Conservation (phyloP, 2,329 filamentous ascomycete species). For the Chaetomium sp. region DNA sequence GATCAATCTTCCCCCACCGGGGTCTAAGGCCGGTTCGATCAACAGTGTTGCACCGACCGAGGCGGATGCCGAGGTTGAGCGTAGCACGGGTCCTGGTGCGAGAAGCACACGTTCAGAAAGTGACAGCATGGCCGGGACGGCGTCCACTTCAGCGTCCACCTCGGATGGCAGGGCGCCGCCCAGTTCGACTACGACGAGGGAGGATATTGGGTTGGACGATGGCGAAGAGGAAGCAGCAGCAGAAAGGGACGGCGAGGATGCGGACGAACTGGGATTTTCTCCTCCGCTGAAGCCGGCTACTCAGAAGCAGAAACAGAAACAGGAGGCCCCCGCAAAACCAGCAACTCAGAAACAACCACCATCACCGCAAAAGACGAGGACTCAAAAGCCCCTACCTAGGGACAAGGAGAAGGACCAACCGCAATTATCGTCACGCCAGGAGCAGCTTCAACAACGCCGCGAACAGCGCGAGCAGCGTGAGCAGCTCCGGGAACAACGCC, state of each 20-base stretch:
- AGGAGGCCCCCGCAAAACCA: slow-evolving; percentile 2
- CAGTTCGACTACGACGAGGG: background rate
- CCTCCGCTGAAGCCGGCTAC: background rate
- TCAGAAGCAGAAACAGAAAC: slow-evolving; percentile 9
- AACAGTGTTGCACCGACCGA: background rate
- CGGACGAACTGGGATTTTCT: slow-evolving; percentile 8
- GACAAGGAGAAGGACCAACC: too few species aligned
- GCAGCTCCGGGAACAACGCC: background rate
- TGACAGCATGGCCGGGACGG: background rate
- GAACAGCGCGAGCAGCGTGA: too few species aligned
- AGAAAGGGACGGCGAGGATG: background rate
- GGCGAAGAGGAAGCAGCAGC: background rate
- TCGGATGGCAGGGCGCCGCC: slow-evolving; percentile 2
- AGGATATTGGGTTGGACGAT: background rate
- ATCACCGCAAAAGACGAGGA: background rate
- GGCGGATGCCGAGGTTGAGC: background rate
- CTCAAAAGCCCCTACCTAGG: too few species aligned
- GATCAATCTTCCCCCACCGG: slow-evolving; percentile 23
- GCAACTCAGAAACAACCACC: background rate
- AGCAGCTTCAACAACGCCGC: too few species aligned
- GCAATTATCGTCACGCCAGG: too few species aligned
- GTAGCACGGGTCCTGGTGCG: background rate
- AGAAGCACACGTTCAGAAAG: slow-evolving; percentile 8
- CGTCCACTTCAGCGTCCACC: background rate
- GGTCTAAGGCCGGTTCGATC: background rate